Evolutionary conservation across 306 rosid genomes (phyloP).

Genomic region (Lablab purpureus): DNA sequence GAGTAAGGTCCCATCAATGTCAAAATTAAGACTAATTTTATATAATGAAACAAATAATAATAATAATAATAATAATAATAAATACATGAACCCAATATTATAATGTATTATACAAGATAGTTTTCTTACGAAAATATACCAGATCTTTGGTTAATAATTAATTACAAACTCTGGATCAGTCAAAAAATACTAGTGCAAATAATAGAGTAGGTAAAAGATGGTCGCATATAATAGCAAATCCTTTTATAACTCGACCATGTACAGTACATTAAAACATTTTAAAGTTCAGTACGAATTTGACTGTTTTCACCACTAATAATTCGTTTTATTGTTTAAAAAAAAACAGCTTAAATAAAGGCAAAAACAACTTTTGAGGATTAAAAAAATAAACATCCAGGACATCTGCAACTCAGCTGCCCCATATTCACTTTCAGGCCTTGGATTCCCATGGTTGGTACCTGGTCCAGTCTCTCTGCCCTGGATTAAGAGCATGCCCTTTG

Average conservation of each 20-base stretch:
- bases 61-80: no score
- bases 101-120: neutral
- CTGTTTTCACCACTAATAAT: constrained; percentile 37
- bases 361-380: constrained; percentile 32
- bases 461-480: constrained; percentile 96
- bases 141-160: neutral
- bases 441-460: constrained; percentile 93
- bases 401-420: constrained; percentile 33
- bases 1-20: no score
- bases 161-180: neutral
- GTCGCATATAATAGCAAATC: constrained; percentile 7
- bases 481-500: constrained; percentile 94
- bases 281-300: constrained; percentile 23
- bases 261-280: constrained; percentile 7
- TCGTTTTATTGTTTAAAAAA: constrained; percentile 27
- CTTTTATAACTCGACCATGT: neutral
- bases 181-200: neutral
- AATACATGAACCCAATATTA: neutral
- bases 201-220: neutral
- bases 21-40: neutral
- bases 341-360: constrained; percentile 31
- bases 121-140: no score
- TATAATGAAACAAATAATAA: neutral
- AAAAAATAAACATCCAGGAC: constrained; percentile 26
- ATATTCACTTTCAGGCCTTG: constrained; percentile 55